Percentiles rank a stretch among this genome's conserved stretches.
These are phyloP conservation scores for Willaertia magna DNA, from an alignment of 208 protist species.

Conservation along the genomic window DNA sequence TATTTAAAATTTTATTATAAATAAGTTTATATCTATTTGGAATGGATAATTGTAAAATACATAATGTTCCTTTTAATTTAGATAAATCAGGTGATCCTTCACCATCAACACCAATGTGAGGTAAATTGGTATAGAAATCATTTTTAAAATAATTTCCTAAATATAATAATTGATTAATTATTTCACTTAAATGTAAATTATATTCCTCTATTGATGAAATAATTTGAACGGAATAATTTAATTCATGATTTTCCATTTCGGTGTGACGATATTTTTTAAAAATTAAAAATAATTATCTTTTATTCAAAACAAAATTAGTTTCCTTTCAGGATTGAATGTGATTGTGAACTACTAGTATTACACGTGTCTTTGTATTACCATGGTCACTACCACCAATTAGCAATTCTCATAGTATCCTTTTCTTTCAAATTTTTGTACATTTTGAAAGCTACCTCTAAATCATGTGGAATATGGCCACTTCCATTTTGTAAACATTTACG, in stretches of 20 bases:
- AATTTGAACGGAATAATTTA: too few species aligned
- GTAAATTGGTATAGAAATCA: not conserved
- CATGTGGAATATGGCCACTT: conserved; percentile 28
- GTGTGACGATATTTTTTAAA: too few species aligned
- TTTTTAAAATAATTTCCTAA: too few species aligned
- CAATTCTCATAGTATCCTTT: conserved; percentile 39
- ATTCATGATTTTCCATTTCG: too few species aligned
- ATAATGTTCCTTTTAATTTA: not conserved
- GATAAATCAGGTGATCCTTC: not conserved
- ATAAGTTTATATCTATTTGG: not conserved
- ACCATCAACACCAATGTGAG: not conserved
- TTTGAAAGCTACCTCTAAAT: conserved; percentile 28
- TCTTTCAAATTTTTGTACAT: conserved; percentile 28
- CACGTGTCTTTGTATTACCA: too few species aligned
- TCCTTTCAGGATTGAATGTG: too few species aligned
- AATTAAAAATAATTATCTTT: too few species aligned
- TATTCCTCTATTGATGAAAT: too few species aligned
- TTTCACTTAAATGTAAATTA: too few species aligned
- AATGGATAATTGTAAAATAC: not conserved
- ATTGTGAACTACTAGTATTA: too few species aligned
- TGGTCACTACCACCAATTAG: conserved; percentile 26
- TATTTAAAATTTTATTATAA: not conserved
- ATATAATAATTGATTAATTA: too few species aligned
- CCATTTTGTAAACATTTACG: conserved; percentile 10
- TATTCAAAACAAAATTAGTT: too few species aligned